Evolutionary conservation across 768 basidiomycete species (phyloP).

Genomic region (Boletus sp.): DNA sequence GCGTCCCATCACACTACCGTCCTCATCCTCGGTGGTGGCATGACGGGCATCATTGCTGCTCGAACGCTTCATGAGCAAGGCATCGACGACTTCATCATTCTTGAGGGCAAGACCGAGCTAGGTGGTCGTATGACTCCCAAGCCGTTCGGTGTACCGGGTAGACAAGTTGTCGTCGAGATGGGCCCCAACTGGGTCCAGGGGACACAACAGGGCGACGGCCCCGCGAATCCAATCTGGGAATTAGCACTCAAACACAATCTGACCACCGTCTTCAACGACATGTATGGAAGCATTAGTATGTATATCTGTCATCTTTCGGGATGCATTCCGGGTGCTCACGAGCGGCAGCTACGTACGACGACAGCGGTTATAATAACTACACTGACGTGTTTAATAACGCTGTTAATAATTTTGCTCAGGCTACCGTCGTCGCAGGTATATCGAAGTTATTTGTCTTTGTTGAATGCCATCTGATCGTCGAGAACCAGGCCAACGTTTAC

Average conservation of each 20-base stretch:
- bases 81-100: constrained; percentile 55
- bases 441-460: constrained; percentile 32
- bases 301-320: too few species aligned
- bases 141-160: constrained; percentile 40
- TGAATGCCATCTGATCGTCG: constrained; percentile 39
- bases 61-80: constrained; percentile 53
- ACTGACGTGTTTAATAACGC: too few species aligned
- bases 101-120: constrained; percentile 57
- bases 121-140: constrained; percentile 59
- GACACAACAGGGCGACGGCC: too few species aligned
- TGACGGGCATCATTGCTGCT: constrained; percentile 60
- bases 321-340: too few species aligned
- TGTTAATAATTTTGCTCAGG: too few species aligned
- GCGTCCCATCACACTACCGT: constrained; percentile 33
- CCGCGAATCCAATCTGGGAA: too few species aligned
- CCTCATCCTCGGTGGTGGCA: constrained; percentile 65
- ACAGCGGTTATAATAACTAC: too few species aligned
- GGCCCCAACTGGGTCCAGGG: constrained; percentile 25
- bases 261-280: too few species aligned
- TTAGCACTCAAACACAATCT: too few species aligned
- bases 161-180: constrained; percentile 47
- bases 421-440: constrained; percentile 37
- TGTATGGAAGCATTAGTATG: too few species aligned
- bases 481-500: constrained; percentile 10
- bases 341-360: too few species aligned